A percentile compares a stretch with the other conserved stretches of the same genome.
Evolutionary conservation across 305 asterid species (phyloP).

Genomic region (Stenogyne calaminthoides): DNA sequence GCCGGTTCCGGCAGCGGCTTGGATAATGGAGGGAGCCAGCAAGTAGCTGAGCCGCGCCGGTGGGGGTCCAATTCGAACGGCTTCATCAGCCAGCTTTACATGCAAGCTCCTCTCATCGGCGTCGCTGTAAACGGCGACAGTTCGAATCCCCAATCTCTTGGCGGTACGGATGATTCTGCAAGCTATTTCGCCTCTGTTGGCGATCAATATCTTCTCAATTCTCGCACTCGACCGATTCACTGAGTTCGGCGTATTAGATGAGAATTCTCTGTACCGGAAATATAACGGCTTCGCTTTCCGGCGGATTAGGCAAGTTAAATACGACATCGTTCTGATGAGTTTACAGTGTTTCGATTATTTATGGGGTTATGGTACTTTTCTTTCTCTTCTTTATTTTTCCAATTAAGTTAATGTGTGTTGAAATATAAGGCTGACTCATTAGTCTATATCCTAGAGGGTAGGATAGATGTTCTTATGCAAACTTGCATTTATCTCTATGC

Average conservation of each 20-base stretch:
- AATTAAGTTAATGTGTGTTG: too few species aligned
- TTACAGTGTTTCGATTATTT: not conserved
- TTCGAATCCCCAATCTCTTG: conserved; percentile 72
- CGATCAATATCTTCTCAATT: conserved; percentile 83
- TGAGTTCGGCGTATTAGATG: conserved; percentile 41
- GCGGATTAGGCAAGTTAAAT: conserved; percentile 47
- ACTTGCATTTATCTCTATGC: not conserved
- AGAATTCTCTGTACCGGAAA: conserved; percentile 41
- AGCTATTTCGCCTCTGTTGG: conserved; percentile 96
- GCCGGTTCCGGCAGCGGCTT: conserved; percentile 75
- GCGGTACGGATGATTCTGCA: conserved; percentile 89
- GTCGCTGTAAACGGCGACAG: conserved; percentile 92
- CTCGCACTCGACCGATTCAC: conserved; percentile 28
- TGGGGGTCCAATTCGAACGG: conserved; percentile 90
- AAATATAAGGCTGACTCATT: too few species aligned
- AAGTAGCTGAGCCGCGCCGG: conserved; percentile 94
- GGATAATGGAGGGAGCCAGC: conserved; percentile 64
- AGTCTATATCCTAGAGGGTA: too few species aligned
- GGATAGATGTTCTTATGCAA: conserved; percentile 30
- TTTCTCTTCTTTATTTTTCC: too few species aligned
- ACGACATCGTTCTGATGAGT: conserved; percentile 48
- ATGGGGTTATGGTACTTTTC: not conserved
- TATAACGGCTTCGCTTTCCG: conserved; percentile 34
- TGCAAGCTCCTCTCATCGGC: conserved; percentile 86
- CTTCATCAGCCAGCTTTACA: conserved; percentile 92